Percentiles rank a stretch among this genome's conserved stretches.
These are phyloP conservation scores for Mucor saturninus DNA, from an alignment of 371 early-diverging fungal species.

Conservation along the genomic window DNA sequence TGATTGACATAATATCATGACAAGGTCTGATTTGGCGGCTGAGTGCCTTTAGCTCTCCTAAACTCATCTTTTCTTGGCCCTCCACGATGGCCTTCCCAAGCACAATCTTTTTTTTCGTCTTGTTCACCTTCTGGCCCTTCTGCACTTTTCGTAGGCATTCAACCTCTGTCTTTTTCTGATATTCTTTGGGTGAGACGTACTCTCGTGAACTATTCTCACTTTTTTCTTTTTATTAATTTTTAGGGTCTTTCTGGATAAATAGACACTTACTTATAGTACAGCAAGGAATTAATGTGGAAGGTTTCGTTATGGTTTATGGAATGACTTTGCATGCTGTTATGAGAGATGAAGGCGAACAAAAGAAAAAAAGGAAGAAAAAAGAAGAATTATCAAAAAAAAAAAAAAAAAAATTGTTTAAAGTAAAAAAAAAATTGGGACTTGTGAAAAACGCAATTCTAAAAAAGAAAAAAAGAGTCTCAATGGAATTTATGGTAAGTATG, in stretches of 20 bases:
- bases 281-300: slow-evolving; percentile 17
- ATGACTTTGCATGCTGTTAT: slow-evolving; percentile 1
- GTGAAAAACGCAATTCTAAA: slow-evolving; percentile 14
- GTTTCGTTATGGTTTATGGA: slow-evolving; percentile 8
- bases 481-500: background rate
- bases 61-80: slow-evolving; percentile 25
- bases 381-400: background rate
- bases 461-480: slow-evolving; percentile 11
- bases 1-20: slow-evolving; percentile 13
- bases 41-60: slow-evolving; percentile 26
- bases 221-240: background rate
- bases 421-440: slow-evolving; percentile 18
- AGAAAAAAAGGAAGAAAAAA: background rate
- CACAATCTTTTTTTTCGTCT: slow-evolving; percentile 18
- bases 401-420: slow-evolving; percentile 12
- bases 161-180: slow-evolving; percentile 7
- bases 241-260: background rate
- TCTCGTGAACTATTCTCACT: background rate
- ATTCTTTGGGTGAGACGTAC: slow-evolving; percentile 21
- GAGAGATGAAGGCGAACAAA: background rate
- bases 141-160: slow-evolving; percentile 1
- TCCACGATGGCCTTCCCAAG: slow-evolving; percentile 15
- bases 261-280: slow-evolving; percentile 2
- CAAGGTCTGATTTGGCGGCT: slow-evolving; percentile 26
- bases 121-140: background rate